A percentile compares a stretch with the other conserved stretches of the same genome.
Conservation (phyloP, 768 basidiomycete genomes). For the Tubosaeta brunneosetosa region DNA sequence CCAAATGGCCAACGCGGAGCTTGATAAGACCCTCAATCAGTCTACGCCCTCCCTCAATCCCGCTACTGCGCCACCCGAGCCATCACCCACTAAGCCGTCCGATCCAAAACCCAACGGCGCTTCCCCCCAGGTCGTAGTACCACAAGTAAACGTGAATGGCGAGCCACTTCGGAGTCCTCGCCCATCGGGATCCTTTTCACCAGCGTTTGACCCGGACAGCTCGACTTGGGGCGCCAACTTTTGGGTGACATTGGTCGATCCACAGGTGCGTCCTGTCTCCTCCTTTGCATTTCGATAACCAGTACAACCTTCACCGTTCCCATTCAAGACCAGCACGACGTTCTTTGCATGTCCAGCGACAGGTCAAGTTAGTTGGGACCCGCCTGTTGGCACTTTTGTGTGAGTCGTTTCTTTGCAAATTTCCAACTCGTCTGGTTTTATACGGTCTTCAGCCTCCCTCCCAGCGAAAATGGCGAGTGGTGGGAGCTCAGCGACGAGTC, state of each 20-base stretch:
- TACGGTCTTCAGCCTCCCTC: constrained; percentile 57
- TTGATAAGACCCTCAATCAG: constrained; percentile 27
- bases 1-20: constrained; percentile 22
- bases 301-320: constrained; percentile 3
- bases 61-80: constrained; percentile 3
- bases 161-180: constrained; percentile 31
- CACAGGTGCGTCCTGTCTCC: constrained; percentile 54
- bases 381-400: constrained; percentile 87
- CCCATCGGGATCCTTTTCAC: constrained; percentile 23
- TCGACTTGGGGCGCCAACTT: constrained; percentile 84
- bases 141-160: constrained; percentile 34
- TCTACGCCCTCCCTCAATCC: constrained; percentile 4
- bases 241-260: constrained; percentile 92
- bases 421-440: constrained; percentile 18
- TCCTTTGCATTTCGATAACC: constrained; percentile 7
- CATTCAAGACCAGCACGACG: constrained; percentile 48
- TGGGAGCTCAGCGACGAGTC: constrained; percentile 90
- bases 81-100: constrained; percentile 5
- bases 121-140: constrained; percentile 22
- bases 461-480: constrained; percentile 85
- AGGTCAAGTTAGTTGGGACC: constrained; percentile 90
- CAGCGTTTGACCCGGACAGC: constrained; percentile 31
- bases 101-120: constrained; percentile 9
- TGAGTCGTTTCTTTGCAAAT: constrained; percentile 36
- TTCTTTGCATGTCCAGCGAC: constrained; percentile 94